phyloP scores from a whole-genome alignment of 306 rosid genomes.

The Cucumis hystrix region DNA sequence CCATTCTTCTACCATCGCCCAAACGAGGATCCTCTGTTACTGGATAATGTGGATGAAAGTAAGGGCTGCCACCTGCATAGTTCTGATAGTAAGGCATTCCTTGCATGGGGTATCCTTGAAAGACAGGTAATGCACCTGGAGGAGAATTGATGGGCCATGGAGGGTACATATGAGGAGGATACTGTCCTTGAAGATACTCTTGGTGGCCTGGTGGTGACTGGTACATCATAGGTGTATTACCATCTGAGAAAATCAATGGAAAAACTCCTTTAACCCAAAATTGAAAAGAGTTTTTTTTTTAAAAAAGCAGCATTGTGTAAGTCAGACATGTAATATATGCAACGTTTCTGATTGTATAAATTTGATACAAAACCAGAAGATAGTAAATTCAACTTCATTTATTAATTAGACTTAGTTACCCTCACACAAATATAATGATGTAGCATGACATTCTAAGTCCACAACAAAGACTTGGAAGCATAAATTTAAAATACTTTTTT shows the following conservation, averaged over 20 bases:
- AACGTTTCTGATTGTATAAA: too few relatives aligned
- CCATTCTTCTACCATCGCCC: constrained; percentile 33
- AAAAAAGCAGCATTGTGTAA: background rate
- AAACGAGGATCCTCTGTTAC: constrained; percentile 50
- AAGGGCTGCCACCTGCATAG: constrained; percentile 63
- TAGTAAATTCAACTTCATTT: background rate
- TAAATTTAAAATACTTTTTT: background rate
- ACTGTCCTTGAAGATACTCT: constrained; percentile 76
- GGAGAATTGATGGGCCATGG: constrained; percentile 94
- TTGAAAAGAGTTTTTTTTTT: background rate
- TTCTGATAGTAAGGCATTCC: constrained; percentile 89
- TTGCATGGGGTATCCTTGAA: constrained; percentile 75
- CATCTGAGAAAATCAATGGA: constrained; percentile 40
- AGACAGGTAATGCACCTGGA: constrained; percentile 61
- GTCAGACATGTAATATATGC: background rate
- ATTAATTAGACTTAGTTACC: too few relatives aligned
- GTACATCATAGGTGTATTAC: constrained; percentile 36
- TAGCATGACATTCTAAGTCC: background rate
- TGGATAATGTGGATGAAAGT: constrained; percentile 62
- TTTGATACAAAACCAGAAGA: background rate
- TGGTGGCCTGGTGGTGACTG: constrained; percentile 47
- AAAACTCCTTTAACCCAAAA: background rate
- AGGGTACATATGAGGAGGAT: constrained; percentile 77
- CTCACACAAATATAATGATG: background rate
- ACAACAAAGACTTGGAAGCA: background rate